Percentiles rank a stretch among this genome's conserved stretches.
Conservation (phyloP, 805 yeast species). For the Yarrowia sp. region DNA sequence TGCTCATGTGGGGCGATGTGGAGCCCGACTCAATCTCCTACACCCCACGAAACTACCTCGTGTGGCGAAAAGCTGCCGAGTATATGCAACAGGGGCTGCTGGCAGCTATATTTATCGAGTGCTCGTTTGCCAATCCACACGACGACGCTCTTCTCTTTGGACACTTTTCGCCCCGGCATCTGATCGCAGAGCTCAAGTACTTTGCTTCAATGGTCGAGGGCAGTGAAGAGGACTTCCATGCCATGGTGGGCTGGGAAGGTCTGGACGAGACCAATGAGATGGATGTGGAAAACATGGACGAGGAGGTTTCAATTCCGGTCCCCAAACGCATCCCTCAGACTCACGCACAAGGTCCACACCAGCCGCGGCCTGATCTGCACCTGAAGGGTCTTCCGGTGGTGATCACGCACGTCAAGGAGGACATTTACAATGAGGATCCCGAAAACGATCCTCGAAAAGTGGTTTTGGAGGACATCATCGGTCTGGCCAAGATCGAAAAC, state of each 20-base stretch:
- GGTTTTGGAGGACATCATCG: conserved; percentile 28
- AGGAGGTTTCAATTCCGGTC: conserved; percentile 11
- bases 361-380: not conserved
- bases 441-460: conserved; percentile 20
- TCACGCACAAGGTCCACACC: conserved; percentile 26
- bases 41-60: conserved; percentile 38
- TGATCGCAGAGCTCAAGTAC: conserved; percentile 53
- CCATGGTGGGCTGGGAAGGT: conserved; percentile 16
- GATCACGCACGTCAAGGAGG: conserved; percentile 50
- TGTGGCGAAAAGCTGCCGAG: conserved; percentile 60
- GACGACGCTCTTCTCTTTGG: conserved; percentile 61
- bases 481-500: conserved; percentile 25
- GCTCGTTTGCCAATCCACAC: conserved; percentile 56
- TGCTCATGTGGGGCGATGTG: conserved; percentile 79
- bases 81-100: conserved; percentile 44
- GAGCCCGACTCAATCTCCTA: conserved; percentile 60
- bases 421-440: conserved; percentile 19
- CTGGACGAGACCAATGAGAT: not conserved
- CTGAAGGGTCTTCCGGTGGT: conserved; percentile 47
- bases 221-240: conserved; percentile 8
- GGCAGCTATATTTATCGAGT: conserved; percentile 66
- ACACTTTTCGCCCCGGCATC: conserved; percentile 66
- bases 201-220: conserved; percentile 25
- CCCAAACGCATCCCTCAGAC: conserved; percentile 32
- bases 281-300: conserved; percentile 20